Evolutionary conservation across 176 grass and related monocot species (phyloP).

Genomic region (Canna indica): DNA sequence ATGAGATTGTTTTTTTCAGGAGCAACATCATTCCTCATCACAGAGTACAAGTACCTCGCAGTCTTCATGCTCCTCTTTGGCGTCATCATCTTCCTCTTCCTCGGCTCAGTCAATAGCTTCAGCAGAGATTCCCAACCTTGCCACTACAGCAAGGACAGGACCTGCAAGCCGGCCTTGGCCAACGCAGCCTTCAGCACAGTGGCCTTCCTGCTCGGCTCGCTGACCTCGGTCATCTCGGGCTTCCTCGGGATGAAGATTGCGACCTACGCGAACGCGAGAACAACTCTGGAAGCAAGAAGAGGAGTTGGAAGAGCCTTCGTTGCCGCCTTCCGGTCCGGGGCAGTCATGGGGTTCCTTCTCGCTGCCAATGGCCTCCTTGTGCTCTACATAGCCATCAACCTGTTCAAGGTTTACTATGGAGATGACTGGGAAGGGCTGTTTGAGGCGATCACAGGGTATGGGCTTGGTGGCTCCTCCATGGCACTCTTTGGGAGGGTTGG

Average conservation of each 20-base stretch:
- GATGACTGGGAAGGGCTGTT: conserved; percentile 74
- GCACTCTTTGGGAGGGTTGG: conserved; percentile 59
- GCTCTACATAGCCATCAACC: conserved; percentile 55
- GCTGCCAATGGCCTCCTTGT: conserved; percentile 52
- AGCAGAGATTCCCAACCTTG: conserved; percentile 46
- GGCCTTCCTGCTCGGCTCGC: conserved; percentile 19
- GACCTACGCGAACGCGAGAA: conserved; percentile 23
- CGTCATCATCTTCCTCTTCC: conserved; percentile 52
- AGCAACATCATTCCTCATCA: conserved; percentile 52
- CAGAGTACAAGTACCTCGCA: conserved; percentile 51
- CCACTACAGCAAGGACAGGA: conserved; percentile 28
- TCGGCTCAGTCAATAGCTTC: conserved; percentile 48
- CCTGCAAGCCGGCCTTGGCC: conserved; percentile 19
- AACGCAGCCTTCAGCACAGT: conserved; percentile 20
- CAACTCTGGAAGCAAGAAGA: conserved; percentile 41
- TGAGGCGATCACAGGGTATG: conserved; percentile 62
- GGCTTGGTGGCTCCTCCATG: conserved; percentile 61
- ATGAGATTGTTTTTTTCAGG: conserved; percentile 19
- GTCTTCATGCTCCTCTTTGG: conserved; percentile 48
- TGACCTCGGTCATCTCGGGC: conserved; percentile 20
- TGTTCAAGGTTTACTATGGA: conserved; percentile 51
- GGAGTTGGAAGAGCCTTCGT: conserved; percentile 58
- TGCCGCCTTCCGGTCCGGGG: conserved; percentile 57
- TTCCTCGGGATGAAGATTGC: conserved; percentile 30
- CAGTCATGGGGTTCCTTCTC: conserved; percentile 62